Percentiles rank a stretch among this genome's conserved stretches.
These are phyloP conservation scores for Xerocomus brunneocitrinus DNA, from an alignment of 768 basidiomycete genomes.

Conservation along the genomic window DNA sequence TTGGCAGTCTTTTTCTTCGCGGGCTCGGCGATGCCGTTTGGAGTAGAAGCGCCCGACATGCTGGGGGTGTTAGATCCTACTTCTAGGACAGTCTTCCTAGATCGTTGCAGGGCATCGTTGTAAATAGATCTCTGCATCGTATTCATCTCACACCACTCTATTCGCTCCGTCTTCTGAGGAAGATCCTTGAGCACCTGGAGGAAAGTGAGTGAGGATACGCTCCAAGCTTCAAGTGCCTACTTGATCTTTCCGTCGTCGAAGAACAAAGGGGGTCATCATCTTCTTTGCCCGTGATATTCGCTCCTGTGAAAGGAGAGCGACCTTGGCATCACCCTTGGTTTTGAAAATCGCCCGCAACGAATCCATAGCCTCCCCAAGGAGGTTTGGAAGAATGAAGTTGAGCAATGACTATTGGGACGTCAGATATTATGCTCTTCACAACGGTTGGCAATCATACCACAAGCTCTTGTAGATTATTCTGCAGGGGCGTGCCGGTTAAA, in stretches of 20 bases:
- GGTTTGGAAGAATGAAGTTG: constrained; percentile 94
- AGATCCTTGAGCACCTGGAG: constrained; percentile 84
- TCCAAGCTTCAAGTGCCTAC: constrained; percentile 33
- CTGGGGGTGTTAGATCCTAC: constrained; percentile 21
- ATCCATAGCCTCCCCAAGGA: constrained; percentile 74
- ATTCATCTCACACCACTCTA: constrained; percentile 96
- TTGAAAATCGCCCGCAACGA: constrained; percentile 94
- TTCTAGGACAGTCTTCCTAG: constrained; percentile 74
- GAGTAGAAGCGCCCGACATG: constrained; percentile 31
- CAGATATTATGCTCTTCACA: constrained; percentile 8
- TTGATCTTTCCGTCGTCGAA: constrained; percentile 95
- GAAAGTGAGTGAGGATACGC: constrained; percentile 1
- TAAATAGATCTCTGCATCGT: constrained; percentile 78
- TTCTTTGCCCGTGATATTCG: constrained; percentile 94
- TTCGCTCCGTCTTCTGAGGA: constrained; percentile 87
- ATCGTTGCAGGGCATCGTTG: constrained; percentile 77
- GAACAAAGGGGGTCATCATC: constrained; percentile 99
- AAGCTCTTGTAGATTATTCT: constrained; percentile 86
- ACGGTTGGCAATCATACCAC: constrained; percentile 51
- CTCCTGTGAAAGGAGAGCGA: constrained; percentile 84
- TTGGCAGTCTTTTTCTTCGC: constrained; percentile 30
- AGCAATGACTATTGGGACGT: constrained; percentile 69
- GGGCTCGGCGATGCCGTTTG: constrained; percentile 23
- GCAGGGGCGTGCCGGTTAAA: constrained; percentile 92
- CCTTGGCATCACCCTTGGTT: constrained; percentile 87